These are phyloP conservation scores for Serendipita sp. DNA, from an alignment of 768 basidiomycete species.

Conservation along the genomic window DNA sequence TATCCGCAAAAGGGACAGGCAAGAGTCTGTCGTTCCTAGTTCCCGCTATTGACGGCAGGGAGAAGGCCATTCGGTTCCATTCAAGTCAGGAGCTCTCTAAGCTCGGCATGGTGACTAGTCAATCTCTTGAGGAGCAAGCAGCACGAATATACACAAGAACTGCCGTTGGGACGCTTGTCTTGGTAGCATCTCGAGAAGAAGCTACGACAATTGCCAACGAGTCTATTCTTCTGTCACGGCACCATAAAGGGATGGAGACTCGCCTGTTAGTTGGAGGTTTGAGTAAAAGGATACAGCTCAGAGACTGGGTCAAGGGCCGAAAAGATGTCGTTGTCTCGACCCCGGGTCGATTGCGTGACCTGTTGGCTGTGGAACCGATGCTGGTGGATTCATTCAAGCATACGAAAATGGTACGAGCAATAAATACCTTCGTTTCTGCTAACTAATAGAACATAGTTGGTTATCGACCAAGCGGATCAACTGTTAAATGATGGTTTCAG, in stretches of 20 bases:
- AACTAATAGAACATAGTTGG: conserved; percentile 32
- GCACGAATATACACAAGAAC: conserved; percentile 24
- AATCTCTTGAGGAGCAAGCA: conserved; percentile 18
- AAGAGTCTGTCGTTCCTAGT: conserved; percentile 82
- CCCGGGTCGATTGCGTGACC: conserved; percentile 70
- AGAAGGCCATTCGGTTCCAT: conserved; percentile 36
- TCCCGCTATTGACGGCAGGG: conserved; percentile 64
- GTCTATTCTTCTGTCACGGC: conserved; percentile 44
- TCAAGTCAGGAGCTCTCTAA: conserved; percentile 26
- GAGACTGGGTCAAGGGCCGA: conserved; percentile 42
- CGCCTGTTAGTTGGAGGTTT: conserved; percentile 64
- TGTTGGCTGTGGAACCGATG: conserved; percentile 41
- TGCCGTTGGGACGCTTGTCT: conserved; percentile 55
- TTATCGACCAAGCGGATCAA: conserved; percentile 87
- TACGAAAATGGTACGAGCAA: conserved; percentile 38
- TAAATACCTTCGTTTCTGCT: conserved; percentile 6
- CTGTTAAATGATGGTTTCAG: conserved; percentile 87
- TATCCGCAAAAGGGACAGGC: conserved; percentile 78
- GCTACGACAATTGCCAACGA: conserved; percentile 83
- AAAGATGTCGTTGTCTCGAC: conserved; percentile 80
- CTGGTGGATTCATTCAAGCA: conserved; percentile 36
- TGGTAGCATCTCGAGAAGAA: conserved; percentile 80
- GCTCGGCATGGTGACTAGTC: conserved; percentile 24
- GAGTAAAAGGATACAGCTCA: conserved; percentile 46
- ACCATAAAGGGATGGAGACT: conserved; percentile 43